Percentiles rank a stretch among this genome's conserved stretches.
Conservation (phyloP, 345 rosid genomes). For the Euphorbia pulcherrima region DNA sequence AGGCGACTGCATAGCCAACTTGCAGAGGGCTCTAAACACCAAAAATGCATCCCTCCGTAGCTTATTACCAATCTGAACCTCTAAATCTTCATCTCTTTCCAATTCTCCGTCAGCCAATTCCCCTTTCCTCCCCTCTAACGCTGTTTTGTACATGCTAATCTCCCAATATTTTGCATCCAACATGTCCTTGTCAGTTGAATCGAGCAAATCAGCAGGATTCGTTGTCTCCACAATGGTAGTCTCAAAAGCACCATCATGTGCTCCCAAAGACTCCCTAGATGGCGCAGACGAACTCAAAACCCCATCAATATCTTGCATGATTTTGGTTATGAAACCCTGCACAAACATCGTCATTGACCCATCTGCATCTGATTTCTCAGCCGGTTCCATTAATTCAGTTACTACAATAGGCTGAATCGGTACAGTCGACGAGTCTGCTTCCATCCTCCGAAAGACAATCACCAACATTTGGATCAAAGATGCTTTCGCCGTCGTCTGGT, state of each 20-base stretch:
- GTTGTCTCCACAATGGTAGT: conserved; percentile 59
- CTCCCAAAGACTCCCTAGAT: conserved; percentile 44
- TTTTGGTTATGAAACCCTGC: conserved; percentile 72
- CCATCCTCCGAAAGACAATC: conserved; percentile 96
- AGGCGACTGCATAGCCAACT: conserved; percentile 96
- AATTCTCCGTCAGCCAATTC: conserved; percentile 86
- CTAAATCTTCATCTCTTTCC: conserved; percentile 89
- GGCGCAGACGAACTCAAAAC: conserved; percentile 54
- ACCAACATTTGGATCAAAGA: conserved; percentile 95
- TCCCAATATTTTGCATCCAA: conserved; percentile 99
- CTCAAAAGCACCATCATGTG: conserved; percentile 71
- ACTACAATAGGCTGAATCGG: conserved; percentile 97
- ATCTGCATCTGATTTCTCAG: conserved; percentile 75
- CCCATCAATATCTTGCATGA: conserved; percentile 76
- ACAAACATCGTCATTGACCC: conserved; percentile 78
- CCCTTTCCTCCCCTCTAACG: conserved; percentile 96
- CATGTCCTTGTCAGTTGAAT: conserved; percentile 89
- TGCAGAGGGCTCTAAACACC: conserved; percentile 98
- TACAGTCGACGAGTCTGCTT: conserved; percentile 89
- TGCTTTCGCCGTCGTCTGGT: conserved; percentile 93
- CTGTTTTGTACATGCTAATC: conserved; percentile 98
- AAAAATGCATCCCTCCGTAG: conserved; percentile 96
- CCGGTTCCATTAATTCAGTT: conserved; percentile 93
- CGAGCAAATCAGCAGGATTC: conserved; percentile 62
- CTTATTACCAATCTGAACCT: conserved; percentile 98